Base-by-base conservation (phyloP, 2,329 filamentous ascomycete species). In the Ophiobolus disseminans region DNA sequence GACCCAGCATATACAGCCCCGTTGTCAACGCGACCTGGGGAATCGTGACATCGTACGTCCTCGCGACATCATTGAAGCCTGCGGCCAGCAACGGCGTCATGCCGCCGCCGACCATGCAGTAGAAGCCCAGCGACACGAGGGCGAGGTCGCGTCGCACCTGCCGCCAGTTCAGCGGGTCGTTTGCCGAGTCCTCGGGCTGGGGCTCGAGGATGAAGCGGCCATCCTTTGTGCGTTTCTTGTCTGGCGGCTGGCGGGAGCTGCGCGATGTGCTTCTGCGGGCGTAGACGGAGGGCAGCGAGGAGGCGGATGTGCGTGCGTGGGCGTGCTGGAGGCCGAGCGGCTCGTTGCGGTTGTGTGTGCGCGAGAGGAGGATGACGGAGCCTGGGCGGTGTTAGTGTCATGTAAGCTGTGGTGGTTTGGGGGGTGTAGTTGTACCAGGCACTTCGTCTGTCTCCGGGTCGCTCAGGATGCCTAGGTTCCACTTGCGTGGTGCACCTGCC, bases 101-200 rank as follows among this genome's bases (percentile, higher is more conserved):
- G 34, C 93, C 93, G 31, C 93, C 93, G 45, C 93, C 93, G 14
- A 97, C 75, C 85, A 97, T 89, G 73, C 91, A 96, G 73, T 96
- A 96, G 64, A 96, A 87, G 1, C 93, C 93, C 3, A 97, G 78
- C 0, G 88, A 93, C 0, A 96, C 63, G 53, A 97, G 75, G 0
- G 93, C 90, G 19, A 81, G 73, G 71, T 97, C 91, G 71, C 93
- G 82, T 31, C 90, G 84, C 86, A 90, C 90, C 5, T 81, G 76
- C 0, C 89, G 86, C 93, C 93, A 97, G 70, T 97, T 97, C 47
- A 97, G 76, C 1, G 93, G 93, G 63, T 97, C 93, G 58, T 97
- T 97, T 41, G 82, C 78, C 0, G 90, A 91, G 41, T 97, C 91
- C 50, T 97, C 91, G 0, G 93, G 93, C 69, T 97, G 93, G 0